Evolutionary conservation across 306 rosid species (phyloP), one percentile per base, ranked within the genome.

Genomic region (Acacia confusa): DNA sequence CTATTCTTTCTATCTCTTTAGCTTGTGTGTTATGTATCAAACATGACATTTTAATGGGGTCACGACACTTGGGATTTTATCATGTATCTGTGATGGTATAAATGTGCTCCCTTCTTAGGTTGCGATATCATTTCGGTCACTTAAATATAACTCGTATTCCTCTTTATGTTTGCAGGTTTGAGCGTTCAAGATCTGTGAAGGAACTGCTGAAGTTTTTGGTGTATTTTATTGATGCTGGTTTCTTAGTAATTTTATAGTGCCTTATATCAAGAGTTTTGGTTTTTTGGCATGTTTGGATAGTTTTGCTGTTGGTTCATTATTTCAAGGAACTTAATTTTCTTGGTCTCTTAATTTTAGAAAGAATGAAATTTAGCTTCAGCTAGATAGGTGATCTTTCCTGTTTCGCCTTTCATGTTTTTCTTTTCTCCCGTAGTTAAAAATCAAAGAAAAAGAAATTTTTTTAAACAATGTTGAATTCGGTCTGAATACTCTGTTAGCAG

Each of bases 171-270:
- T 81, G 81, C 76, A 92, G 97, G 97, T 84, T 88, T 93, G 92
- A 90, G 84, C 60, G 97, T 93, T 53, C 97, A 90, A 84, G 97
- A 93, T 65, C 92, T 86, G 65, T 90, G 83, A 89, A 87, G 76
- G 16, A 52, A 22, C 36, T 48, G 0, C 32, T 13, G 72, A 50
- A 28, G 12, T 25, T 3, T 66, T 55, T 30, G 16, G 1, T 30
- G 5, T 40, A 1, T 68, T 75, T 15, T 43, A 1, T 7, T 34
- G 61, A 1, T 63, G 2, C 48, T 11, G 65, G 60, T 28, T 17
- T 76, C 55, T 43, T 38, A 20, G 27, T 19, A 38, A 20, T 68
- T 34, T 16, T 14, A 11, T 66, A 20, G 24, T 34, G 47, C 48
- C 17, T 68, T 12, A 4, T 10, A 68, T n/a, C 44, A 38, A 20